phyloP scores from a whole-genome alignment of 176 grass and related monocot species.

The Saccharum officinarum region DNA sequence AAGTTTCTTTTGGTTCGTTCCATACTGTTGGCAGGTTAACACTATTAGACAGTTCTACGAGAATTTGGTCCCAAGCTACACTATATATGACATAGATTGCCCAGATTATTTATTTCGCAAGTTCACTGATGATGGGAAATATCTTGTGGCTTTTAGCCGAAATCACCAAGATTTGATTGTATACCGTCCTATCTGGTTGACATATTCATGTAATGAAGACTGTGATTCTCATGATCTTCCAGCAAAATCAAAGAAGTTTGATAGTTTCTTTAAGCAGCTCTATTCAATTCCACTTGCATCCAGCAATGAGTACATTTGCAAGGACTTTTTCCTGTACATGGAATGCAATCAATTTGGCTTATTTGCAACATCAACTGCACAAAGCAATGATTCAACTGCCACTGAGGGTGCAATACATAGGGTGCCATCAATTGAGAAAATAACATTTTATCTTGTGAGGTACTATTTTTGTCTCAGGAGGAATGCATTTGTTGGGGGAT shows the following conservation, averaged over 20 bases:
- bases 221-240: constrained; percentile 63
- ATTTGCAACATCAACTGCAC: constrained; percentile 88
- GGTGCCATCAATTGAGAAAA: constrained; percentile 90
- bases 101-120: constrained; percentile 86
- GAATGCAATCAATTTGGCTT: constrained; percentile 65
- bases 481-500: background rate
- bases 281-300: constrained; percentile 79
- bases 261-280: constrained; percentile 78
- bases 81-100: constrained; percentile 81
- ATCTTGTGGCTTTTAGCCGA: constrained; percentile 86
- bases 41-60: constrained; percentile 85
- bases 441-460: constrained; percentile 98
- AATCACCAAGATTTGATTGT: constrained; percentile 90
- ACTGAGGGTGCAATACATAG: constrained; percentile 73
- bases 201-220: constrained; percentile 71
- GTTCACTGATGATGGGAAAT: constrained; percentile 88
- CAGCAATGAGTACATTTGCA: constrained; percentile 81
- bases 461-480: constrained; percentile 31
- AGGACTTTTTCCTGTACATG: constrained; percentile 92
- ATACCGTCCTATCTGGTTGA: constrained; percentile 77
- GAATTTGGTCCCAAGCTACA: constrained; percentile 81
- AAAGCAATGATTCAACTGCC: constrained; percentile 53
- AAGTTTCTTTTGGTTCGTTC: constrained; percentile 5
- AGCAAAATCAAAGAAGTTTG: constrained; percentile 57
- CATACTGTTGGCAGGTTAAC: constrained; percentile 60